Conservation (phyloP, 371 early-diverging fungal genomes). For the Mortierella sp. region DNA sequence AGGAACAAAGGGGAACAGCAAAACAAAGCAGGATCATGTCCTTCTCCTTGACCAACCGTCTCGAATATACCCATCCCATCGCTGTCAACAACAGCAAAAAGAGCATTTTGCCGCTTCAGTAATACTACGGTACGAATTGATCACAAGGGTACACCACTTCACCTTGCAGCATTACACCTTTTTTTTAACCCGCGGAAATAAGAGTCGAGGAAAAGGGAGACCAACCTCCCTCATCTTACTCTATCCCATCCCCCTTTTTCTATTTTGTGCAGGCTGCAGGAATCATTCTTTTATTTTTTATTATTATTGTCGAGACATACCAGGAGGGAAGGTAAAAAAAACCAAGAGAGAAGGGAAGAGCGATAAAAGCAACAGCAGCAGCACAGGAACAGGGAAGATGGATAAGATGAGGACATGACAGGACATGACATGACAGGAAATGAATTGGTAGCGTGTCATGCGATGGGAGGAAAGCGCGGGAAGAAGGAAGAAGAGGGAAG, state of each 20-base stretch:
- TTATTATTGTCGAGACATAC: background rate
- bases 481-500: background rate
- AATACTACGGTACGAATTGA: background rate
- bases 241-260: background rate
- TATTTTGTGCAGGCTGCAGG: background rate
- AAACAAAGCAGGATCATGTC: constrained; percentile 9
- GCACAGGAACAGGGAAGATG: too few species aligned
- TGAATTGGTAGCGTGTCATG: background rate
- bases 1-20: background rate
- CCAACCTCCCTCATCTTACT: background rate
- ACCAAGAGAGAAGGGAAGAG: too few species aligned
- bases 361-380: too few species aligned
- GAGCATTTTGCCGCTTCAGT: background rate
- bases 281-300: background rate
- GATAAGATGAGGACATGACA: background rate
- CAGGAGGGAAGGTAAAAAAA: background rate
- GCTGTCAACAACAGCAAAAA: background rate
- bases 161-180: background rate
- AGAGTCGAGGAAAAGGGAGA: background rate
- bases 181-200: background rate
- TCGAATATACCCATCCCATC: background rate
- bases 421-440: background rate
- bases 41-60: constrained; percentile 4
- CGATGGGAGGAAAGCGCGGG: constrained; percentile 12
- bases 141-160: background rate